Evolutionary conservation across 164 flowering plant species (phyloP).

Genomic region (Vitis cinerea): DNA sequence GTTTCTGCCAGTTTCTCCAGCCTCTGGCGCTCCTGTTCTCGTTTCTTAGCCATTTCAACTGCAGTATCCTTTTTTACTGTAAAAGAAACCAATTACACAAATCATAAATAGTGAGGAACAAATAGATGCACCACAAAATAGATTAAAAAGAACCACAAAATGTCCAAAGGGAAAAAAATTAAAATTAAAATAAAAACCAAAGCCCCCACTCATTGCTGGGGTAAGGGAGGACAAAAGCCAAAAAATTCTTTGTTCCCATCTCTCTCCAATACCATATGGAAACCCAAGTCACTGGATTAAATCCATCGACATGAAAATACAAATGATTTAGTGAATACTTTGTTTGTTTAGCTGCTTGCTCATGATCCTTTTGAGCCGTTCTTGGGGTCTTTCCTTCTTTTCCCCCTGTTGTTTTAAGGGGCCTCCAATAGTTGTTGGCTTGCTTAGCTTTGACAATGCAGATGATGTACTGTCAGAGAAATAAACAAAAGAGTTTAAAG

Average conservation of each 20-base stretch:
- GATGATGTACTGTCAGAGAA: slow-evolving; percentile 63
- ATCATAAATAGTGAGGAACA: neutral
- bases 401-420: slow-evolving; percentile 64
- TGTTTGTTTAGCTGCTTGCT: slow-evolving; percentile 91
- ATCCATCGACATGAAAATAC: neutral
- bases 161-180: neutral
- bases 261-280: too few relatives aligned
- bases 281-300: too few relatives aligned
- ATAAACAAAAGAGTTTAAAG: neutral
- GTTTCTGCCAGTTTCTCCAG: slow-evolving; percentile 94
- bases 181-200: neutral
- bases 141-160: neutral
- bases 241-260: too few relatives aligned
- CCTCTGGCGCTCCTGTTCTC: slow-evolving; percentile 92
- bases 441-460: slow-evolving; percentile 77
- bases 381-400: slow-evolving; percentile 99
- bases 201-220: too few relatives aligned
- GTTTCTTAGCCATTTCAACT: slow-evolving; percentile 81
- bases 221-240: too few relatives aligned
- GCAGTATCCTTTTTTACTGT: slow-evolving; percentile 93
- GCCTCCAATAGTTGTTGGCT: slow-evolving; percentile 45
- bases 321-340: slow-evolving; percentile 42
- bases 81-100: slow-evolving; percentile 13
- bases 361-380: slow-evolving; percentile 96
- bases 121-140: neutral